phyloP scores from a whole-genome alignment of 176 grass and related monocot genomes.

The Oryza rufipogon region DNA sequence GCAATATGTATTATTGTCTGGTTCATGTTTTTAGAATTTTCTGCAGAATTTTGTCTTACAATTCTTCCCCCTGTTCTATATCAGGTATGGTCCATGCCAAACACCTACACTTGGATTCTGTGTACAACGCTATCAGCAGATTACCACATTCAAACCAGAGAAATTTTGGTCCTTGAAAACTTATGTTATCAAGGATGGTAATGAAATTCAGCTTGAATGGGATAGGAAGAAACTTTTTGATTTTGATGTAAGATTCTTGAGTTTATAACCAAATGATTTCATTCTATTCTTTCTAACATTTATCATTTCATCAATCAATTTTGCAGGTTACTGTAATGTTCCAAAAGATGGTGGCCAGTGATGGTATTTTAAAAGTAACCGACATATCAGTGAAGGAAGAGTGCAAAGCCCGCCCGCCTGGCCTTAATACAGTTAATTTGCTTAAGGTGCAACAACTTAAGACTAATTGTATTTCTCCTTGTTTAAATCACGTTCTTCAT shows the following conservation, averaged over 20 bases:
- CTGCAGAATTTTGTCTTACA: conserved; percentile 25
- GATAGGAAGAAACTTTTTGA: conserved; percentile 90
- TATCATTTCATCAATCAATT: conserved; percentile 37
- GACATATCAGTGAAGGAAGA: conserved; percentile 88
- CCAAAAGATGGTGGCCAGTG: conserved; percentile 84
- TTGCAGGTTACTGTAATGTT: conserved; percentile 88
- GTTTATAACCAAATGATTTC: conserved; percentile 22
- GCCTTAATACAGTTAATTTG: conserved; percentile 98
- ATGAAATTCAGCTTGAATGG: conserved; percentile 89
- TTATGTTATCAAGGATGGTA: conserved; percentile 73
- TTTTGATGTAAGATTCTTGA: conserved; percentile 66
- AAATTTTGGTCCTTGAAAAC: conserved; percentile 96
- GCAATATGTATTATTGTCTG: conserved; percentile 21
- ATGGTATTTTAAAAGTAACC: conserved; percentile 76
- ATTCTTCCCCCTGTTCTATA: conserved; percentile 33
- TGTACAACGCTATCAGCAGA: conserved; percentile 92
- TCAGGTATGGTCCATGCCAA: conserved; percentile 97
- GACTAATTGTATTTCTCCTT: conserved; percentile 9
- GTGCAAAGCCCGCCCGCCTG: conserved; percentile 81
- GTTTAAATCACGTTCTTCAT: not conserved
- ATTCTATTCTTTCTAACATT: conserved; percentile 29
- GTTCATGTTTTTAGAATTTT: conserved; percentile 18
- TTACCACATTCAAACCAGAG: conserved; percentile 98
- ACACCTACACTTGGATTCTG: conserved; percentile 96
- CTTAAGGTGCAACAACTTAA: conserved; percentile 65